phyloP scores from a whole-genome alignment of 768 basidiomycete genomes.

The Lactifluus pinguis region DNA sequence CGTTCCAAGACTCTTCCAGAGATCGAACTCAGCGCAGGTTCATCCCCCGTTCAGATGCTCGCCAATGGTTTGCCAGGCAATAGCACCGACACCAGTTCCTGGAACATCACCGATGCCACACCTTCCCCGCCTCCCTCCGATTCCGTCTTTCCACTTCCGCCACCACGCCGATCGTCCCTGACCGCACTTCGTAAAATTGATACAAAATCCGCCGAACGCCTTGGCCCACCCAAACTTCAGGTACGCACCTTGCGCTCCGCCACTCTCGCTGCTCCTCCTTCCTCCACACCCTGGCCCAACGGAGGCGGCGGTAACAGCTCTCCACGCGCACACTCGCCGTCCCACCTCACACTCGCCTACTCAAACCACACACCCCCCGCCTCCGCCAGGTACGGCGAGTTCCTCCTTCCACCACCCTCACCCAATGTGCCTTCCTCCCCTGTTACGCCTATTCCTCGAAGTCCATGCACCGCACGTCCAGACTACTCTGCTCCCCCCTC shows the following conservation, averaged over 20 bases:
- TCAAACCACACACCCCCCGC: slow-evolving; percentile 51
- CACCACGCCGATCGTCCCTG: slow-evolving; percentile 50
- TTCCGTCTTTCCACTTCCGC: slow-evolving; percentile 42
- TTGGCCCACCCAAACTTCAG: slow-evolving; percentile 49
- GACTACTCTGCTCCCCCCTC: slow-evolving; percentile 51
- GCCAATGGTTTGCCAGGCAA: slow-evolving; percentile 30
- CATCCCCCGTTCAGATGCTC: slow-evolving; percentile 53
- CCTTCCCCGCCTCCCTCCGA: slow-evolving; percentile 65
- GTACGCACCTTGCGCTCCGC: slow-evolving; percentile 53
- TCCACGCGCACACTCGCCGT: slow-evolving; percentile 40
- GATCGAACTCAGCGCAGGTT: slow-evolving; percentile 37
- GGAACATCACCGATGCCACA: slow-evolving; percentile 36
- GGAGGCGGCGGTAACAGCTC: slow-evolving; percentile 5
- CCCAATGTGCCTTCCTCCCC: slow-evolving; percentile 28
- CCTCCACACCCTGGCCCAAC: slow-evolving; percentile 18
- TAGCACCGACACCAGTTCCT: slow-evolving; percentile 31
- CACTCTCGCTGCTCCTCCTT: slow-evolving; percentile 46
- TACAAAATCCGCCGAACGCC: slow-evolving; percentile 48
- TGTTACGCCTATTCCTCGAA: slow-evolving; percentile 38
- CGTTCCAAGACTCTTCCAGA: slow-evolving; percentile 47
- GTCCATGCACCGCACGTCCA: slow-evolving; percentile 58
- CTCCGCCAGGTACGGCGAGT: slow-evolving; percentile 41
- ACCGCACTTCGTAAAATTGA: slow-evolving; percentile 55
- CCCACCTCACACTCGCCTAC: slow-evolving; percentile 50
- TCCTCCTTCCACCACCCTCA: slow-evolving; percentile 26